Evolutionary conservation across 148 eudicot genomes (phyloP).

Genomic region (Talinum fruticosum): DNA sequence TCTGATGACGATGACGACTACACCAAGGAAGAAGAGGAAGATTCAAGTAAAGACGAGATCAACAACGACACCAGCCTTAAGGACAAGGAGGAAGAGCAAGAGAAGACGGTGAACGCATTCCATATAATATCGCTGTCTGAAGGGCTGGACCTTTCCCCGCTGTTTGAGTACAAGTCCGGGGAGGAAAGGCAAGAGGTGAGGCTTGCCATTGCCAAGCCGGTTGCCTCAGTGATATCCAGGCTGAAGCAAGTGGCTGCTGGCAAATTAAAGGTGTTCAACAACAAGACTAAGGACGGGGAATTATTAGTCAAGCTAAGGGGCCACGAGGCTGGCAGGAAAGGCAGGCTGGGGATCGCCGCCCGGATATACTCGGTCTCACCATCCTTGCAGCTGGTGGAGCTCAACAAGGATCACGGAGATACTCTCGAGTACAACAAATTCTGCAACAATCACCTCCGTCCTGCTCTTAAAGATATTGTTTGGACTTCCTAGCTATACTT

Average conservation of each 20-base stretch:
- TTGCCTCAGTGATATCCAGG: constrained; percentile 50
- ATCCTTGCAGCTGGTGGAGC: constrained; percentile 58
- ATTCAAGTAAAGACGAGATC: background rate
- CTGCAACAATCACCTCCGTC: constrained; percentile 60
- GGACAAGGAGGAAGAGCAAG: constrained; percentile 27
- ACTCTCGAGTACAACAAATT: constrained; percentile 63
- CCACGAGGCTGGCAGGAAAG: constrained; percentile 48
- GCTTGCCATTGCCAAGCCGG: constrained; percentile 49
- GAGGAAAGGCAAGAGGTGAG: constrained; percentile 51
- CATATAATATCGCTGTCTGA: constrained; percentile 75
- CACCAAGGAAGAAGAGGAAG: background rate
- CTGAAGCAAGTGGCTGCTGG: constrained; percentile 49
- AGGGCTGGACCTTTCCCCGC: constrained; percentile 62
- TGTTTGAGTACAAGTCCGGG: constrained; percentile 52
- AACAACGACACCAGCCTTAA: background rate
- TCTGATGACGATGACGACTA: background rate
- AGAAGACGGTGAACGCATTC: constrained; percentile 61
- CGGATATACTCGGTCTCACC: constrained; percentile 48
- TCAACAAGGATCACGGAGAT: constrained; percentile 58
- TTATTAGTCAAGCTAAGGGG: constrained; percentile 49
- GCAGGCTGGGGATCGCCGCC: constrained; percentile 49
- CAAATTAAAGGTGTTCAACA: constrained; percentile 39
- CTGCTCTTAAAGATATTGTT: constrained; percentile 54
- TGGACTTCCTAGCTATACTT: constrained; percentile 33
- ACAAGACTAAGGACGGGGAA: constrained; percentile 36